phyloP scores from a whole-genome alignment of 108 stramenopile species.

The Aurantiochytrium sp. region DNA sequence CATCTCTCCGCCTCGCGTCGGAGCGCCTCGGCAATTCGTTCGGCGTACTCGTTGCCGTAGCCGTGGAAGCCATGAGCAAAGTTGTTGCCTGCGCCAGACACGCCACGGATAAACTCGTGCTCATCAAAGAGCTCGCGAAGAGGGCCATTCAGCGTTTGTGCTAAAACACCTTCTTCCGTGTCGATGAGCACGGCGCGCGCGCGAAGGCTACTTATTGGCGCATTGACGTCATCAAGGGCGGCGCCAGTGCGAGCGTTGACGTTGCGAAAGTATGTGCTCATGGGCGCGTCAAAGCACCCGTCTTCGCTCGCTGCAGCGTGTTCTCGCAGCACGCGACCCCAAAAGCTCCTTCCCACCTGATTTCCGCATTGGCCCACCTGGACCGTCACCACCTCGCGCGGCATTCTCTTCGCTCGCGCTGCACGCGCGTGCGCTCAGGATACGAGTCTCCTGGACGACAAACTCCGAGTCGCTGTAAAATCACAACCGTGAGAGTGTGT shows the following conservation, averaged over 20 bases:
- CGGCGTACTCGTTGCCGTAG: slow-evolving; percentile 47
- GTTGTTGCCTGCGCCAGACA: slow-evolving; percentile 58
- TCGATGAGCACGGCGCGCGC: slow-evolving; percentile 51
- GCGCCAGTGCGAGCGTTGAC: slow-evolving; percentile 29
- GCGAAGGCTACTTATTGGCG: neutral
- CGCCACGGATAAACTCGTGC: slow-evolving; percentile 41
- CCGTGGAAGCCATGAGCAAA: slow-evolving; percentile 50
- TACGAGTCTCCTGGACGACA: too few species aligned
- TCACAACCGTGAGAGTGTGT: too few species aligned
- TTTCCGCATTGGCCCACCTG: slow-evolving; percentile 63
- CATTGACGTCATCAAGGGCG: neutral
- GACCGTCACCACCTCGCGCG: slow-evolving; percentile 45
- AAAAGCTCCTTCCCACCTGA: slow-evolving; percentile 52
- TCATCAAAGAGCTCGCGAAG: slow-evolving; percentile 46
- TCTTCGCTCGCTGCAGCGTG: slow-evolving; percentile 28
- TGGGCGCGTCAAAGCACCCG: slow-evolving; percentile 33
- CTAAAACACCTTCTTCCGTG: slow-evolving; percentile 57
- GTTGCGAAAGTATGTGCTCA: slow-evolving; percentile 45
- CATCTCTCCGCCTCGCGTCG: slow-evolving; percentile 39
- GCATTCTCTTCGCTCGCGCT: slow-evolving; percentile 15
- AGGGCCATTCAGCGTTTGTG: slow-evolving; percentile 41
- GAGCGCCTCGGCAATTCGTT: slow-evolving; percentile 35
- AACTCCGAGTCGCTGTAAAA: too few species aligned
- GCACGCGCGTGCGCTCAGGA: too few species aligned
- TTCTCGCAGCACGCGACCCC: slow-evolving; percentile 41